Conservation (phyloP, 2,329 filamentous ascomycete genomes). For the Aspergillus novofumigatus region DNA sequence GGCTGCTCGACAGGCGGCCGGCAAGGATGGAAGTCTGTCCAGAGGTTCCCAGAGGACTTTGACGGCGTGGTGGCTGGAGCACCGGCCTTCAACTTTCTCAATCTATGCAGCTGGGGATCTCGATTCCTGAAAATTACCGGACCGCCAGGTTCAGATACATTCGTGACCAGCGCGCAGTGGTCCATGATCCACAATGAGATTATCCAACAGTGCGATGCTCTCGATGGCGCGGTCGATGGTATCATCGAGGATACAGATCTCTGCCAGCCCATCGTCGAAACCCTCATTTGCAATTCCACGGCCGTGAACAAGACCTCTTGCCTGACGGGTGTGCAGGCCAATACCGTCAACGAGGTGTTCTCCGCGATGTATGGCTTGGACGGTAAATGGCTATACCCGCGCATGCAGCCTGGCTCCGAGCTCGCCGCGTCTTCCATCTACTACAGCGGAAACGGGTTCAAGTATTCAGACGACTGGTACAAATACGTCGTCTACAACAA, state of each 20-base stretch:
- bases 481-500: slow-evolving; percentile 43
- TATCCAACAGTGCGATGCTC: slow-evolving; percentile 30
- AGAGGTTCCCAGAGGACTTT: slow-evolving; percentile 46
- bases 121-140: slow-evolving; percentile 41
- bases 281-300: slow-evolving; percentile 26
- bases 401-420: slow-evolving; percentile 34
- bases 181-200: slow-evolving; percentile 33
- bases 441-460: slow-evolving; percentile 35
- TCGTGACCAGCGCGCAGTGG: slow-evolving; percentile 28
- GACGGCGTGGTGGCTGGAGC: slow-evolving; percentile 47
- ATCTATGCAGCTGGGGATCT: slow-evolving; percentile 42
- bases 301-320: slow-evolving; percentile 19
- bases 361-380: slow-evolving; percentile 30
- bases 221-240: slow-evolving; percentile 32
- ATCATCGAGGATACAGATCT: slow-evolving; percentile 37
- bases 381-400: slow-evolving; percentile 29
- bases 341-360: slow-evolving; percentile 27
- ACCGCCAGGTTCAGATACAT: slow-evolving; percentile 28
- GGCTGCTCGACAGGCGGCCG: slow-evolving; percentile 47
- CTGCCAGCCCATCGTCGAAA: slow-evolving; percentile 30
- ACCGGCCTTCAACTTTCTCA: slow-evolving; percentile 42
- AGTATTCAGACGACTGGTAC: slow-evolving; percentile 41
- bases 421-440: slow-evolving; percentile 23
- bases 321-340: slow-evolving; percentile 28
- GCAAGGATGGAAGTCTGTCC: slow-evolving; percentile 44